Percentiles rank a stretch among this genome's conserved stretches.
phyloP scores from a whole-genome alignment of 345 rosid species.

The Mercurialis annua region DNA sequence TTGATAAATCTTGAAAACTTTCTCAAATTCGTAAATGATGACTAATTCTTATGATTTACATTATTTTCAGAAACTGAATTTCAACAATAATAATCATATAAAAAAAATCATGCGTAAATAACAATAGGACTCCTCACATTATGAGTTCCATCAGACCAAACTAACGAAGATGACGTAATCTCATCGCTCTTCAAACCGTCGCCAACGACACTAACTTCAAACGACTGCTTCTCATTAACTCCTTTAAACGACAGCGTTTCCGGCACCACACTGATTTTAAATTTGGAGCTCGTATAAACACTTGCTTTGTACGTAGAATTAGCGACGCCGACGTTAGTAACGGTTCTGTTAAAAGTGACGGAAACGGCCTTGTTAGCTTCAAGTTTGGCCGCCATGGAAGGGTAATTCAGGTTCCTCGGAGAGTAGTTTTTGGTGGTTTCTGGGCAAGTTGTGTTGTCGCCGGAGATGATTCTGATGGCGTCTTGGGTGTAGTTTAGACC shows the following conservation, averaged over 20 bases:
- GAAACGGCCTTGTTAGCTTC: constrained; percentile 6
- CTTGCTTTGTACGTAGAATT: not conserved
- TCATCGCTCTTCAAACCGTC: not conserved
- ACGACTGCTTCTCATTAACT: not conserved
- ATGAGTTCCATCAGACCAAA: constrained; percentile 6
- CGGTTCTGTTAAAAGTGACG: constrained; percentile 30
- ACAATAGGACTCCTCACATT: constrained; percentile 8
- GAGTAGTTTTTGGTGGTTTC: not conserved
- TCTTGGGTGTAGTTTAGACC: constrained; percentile 28
- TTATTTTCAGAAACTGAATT: too few relatives aligned
- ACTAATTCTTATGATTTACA: too few relatives aligned
- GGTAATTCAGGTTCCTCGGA: constrained; percentile 36
- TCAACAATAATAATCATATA: too few relatives aligned
- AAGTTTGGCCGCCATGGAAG: constrained; percentile 33
- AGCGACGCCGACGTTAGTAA: constrained; percentile 21
- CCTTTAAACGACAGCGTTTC: not conserved
- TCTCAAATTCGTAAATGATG: too few relatives aligned
- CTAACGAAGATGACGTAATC: not conserved
- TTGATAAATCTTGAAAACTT: too few relatives aligned
- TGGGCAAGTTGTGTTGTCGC: constrained; percentile 35
- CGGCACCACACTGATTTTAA: constrained; percentile 3
- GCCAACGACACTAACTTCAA: not conserved
- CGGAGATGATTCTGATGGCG: constrained; percentile 23
- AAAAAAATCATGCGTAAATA: not conserved
- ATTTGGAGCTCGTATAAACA: not conserved